Evolutionary conservation across 345 rosid species (phyloP).

Genomic region (Balakata baccata): DNA sequence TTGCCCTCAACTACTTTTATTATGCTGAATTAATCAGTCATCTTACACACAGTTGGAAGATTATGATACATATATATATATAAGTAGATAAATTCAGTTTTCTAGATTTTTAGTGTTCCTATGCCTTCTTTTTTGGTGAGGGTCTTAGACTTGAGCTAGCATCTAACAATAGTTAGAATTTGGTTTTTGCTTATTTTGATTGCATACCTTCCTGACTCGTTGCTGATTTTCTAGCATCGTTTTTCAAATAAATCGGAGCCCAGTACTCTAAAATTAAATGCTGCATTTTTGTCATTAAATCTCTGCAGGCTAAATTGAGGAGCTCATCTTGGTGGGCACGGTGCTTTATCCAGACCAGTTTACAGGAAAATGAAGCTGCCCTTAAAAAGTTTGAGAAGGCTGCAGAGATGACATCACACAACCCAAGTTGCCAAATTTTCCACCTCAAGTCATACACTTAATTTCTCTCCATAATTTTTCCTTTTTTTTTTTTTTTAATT

Average conservation of each 20-base stretch:
- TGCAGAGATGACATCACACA: slow-evolving; percentile 9
- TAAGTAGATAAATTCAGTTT: no score
- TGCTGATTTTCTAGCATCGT: background rate
- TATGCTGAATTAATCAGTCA: no score
- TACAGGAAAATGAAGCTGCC: slow-evolving; percentile 62
- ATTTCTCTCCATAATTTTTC: background rate
- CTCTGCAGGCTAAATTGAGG: slow-evolving; percentile 63
- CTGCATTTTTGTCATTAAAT: no score
- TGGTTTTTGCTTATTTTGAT: background rate
- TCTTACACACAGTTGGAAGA: no score
- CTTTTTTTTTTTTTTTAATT: background rate
- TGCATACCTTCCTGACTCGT: background rate
- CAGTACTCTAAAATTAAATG: no score
- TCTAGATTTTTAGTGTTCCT: no score
- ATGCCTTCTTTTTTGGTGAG: no score
- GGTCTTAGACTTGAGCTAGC: no score
- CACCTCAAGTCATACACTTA: slow-evolving; percentile 23
- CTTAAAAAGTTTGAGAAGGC: slow-evolving; percentile 43
- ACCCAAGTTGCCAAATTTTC: slow-evolving; percentile 25
- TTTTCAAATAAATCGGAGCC: no score
- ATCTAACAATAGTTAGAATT: background rate
- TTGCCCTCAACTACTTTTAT: no score
- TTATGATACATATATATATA: no score
- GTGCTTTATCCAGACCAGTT: slow-evolving; percentile 54
- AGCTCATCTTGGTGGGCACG: slow-evolving; percentile 72